phyloP scores from a whole-genome alignment of 768 basidiomycete genomes.

The Pleurotus ostreatus region DNA sequence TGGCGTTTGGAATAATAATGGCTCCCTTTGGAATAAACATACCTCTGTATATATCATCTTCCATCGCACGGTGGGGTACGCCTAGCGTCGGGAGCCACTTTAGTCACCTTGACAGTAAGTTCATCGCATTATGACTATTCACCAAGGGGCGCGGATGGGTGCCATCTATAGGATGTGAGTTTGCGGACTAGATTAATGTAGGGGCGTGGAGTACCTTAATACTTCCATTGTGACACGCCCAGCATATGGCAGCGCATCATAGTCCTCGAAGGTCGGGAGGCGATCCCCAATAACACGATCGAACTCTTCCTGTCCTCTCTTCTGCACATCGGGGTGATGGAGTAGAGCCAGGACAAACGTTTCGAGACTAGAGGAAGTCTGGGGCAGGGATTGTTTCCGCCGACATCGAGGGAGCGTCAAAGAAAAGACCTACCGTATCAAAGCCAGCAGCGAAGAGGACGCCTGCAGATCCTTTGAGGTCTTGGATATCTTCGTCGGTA shows the following conservation, averaged over 20 bases:
- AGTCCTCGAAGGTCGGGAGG: conserved; percentile 23
- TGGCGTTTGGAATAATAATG: neutral
- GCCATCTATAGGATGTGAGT: conserved; percentile 7
- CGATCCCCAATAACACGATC: conserved; percentile 22
- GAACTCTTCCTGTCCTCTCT: conserved; percentile 25
- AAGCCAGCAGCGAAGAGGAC: conserved; percentile 33
- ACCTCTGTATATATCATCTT: conserved; percentile 24
- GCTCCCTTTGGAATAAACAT: conserved; percentile 22
- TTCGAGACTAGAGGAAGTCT: conserved; percentile 10
- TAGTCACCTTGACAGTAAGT: neutral
- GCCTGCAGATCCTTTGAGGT: conserved; percentile 22
- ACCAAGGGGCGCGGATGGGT: conserved; percentile 16
- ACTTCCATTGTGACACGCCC: conserved; percentile 21
- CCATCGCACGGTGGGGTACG: conserved; percentile 16
- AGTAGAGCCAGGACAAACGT: conserved; percentile 25
- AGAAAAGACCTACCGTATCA: conserved; percentile 24
- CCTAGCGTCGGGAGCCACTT: neutral
- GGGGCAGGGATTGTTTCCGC: neutral
- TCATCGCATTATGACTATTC: neutral
- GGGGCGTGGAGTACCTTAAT: conserved; percentile 11
- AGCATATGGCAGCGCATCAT: conserved; percentile 20
- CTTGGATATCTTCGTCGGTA: conserved; percentile 8
- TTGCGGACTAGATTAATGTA: neutral
- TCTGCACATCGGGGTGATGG: conserved; percentile 20
- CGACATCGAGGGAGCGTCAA: neutral